A percentile compares a stretch with the other conserved stretches of the same genome.
Conservation (phyloP, 495 filamentous ascomycete species). For the Stereocaulon alpinum region DNA sequence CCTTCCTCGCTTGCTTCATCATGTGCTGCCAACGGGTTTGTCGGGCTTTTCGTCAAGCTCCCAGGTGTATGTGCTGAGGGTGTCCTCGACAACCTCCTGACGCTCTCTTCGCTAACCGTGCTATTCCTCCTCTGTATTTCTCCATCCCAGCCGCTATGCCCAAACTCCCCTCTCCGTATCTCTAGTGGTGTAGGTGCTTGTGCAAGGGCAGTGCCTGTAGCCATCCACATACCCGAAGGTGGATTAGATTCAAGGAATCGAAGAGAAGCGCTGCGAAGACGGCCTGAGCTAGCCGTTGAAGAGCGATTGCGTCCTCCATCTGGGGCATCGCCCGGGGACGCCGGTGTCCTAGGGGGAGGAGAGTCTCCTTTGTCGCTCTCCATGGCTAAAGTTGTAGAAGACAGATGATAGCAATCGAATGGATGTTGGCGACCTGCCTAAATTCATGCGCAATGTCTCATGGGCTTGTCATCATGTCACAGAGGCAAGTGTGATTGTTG, state of each 20-base stretch:
- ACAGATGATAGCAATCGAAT: neutral
- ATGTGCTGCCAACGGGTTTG: constrained; percentile 16
- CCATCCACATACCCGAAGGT: constrained; percentile 44
- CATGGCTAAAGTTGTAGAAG: neutral
- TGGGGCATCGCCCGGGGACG: neutral
- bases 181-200: constrained; percentile 35
- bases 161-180: constrained; percentile 34
- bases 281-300: constrained; percentile 20
- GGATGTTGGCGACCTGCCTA: neutral
- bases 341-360: neutral
- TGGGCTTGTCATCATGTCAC: neutral
- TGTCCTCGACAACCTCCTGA: constrained; percentile 17
- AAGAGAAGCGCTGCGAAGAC: constrained; percentile 34
- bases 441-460: neutral
- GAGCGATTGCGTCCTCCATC: constrained; percentile 8
- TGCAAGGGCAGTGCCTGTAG: constrained; percentile 32
- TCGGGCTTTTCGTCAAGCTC: constrained; percentile 15
- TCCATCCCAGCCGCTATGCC: constrained; percentile 31
- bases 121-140: constrained; percentile 25
- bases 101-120: constrained; percentile 22
- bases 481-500: neutral
- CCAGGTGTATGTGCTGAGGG: constrained; percentile 19
- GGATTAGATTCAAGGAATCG: constrained; percentile 38
- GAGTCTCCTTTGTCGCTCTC: neutral
- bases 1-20: constrained; percentile 18